A percentile compares a stretch with the other conserved stretches of the same genome.
Conservation (phyloP, 345 rosid genomes). For the Atalantia buxifolia region DNA sequence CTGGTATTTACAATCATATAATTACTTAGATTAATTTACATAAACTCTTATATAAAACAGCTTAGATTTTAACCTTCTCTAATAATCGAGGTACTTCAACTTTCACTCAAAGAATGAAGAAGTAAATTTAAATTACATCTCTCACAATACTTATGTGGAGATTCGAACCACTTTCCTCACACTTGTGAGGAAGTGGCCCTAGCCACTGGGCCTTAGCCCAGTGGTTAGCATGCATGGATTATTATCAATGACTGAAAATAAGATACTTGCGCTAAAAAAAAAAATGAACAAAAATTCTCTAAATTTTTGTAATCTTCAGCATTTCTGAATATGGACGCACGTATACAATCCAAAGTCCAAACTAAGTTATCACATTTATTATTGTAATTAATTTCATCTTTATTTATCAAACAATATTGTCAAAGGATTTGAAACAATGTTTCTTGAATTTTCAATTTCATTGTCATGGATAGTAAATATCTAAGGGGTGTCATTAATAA, state of each 20-base stretch:
- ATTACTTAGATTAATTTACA: too few relatives aligned
- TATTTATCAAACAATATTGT: background rate
- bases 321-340: background rate
- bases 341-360: background rate
- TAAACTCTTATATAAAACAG: too few relatives aligned
- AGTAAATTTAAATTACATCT: too few relatives aligned
- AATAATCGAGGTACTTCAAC: rapidly evolving
- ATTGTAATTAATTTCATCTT: background rate
- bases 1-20: rapidly evolving
- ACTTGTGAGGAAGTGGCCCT: too few relatives aligned
- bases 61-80: rapidly evolving
- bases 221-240: background rate
- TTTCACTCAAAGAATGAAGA: rapidly evolving
- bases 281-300: background rate
- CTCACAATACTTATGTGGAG: rapidly evolving
- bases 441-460: background rate
- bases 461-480: background rate
- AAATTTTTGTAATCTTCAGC: background rate
- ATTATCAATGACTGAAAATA: background rate
- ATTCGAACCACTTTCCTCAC: rapidly evolving
- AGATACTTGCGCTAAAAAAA: background rate
- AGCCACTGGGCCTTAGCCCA: rapidly evolving
- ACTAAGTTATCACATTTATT: background rate
- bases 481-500: background rate
- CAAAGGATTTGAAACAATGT: background rate